phyloP scores from a whole-genome alignment of 192 early-diverging fungal species.

The Gamsiella multidivaricata region DNA sequence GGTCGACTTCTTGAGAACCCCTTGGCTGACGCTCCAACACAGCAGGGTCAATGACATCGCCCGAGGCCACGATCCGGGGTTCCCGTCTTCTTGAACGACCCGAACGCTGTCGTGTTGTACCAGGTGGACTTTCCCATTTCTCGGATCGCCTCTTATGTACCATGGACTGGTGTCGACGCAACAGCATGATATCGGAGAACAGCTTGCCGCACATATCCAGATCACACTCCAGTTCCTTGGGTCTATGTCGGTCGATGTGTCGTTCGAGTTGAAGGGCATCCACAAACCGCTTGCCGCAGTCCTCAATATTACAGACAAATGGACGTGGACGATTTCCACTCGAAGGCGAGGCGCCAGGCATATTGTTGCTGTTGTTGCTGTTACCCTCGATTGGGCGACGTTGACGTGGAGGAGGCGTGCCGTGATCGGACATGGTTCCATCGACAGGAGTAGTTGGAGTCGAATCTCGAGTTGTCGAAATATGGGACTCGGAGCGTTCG shows the following conservation, averaged over 20 bases:
- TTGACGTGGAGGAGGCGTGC: conserved; percentile 5
- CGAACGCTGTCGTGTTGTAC: conserved; percentile 33
- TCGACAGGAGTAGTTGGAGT: conserved; percentile 39
- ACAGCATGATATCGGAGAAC: conserved; percentile 46
- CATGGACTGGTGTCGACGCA: conserved; percentile 53
- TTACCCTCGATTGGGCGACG: conserved; percentile 18
- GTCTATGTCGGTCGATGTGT: conserved; percentile 46
- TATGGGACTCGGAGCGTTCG: conserved; percentile 34
- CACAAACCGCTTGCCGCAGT: conserved; percentile 52
- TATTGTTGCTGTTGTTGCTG: neutral
- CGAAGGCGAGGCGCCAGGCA: conserved; percentile 14
- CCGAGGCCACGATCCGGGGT: conserved; percentile 49
- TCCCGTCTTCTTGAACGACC: conserved; percentile 50
- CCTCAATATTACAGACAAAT: conserved; percentile 47
- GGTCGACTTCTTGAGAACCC: conserved; percentile 22
- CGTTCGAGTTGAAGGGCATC: conserved; percentile 48
- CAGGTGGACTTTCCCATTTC: conserved; percentile 52
- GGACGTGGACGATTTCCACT: conserved; percentile 32
- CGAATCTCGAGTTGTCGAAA: conserved; percentile 36
- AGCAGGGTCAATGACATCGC: conserved; percentile 40
- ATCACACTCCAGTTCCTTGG: conserved; percentile 51
- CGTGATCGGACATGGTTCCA: neutral
- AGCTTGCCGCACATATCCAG: conserved; percentile 49
- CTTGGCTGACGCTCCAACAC: conserved; percentile 22
- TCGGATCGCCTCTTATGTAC: conserved; percentile 51